These are phyloP conservation scores for Tephrocybe sp. DNA, from an alignment of 768 basidiomycete species.

Conservation along the genomic window DNA sequence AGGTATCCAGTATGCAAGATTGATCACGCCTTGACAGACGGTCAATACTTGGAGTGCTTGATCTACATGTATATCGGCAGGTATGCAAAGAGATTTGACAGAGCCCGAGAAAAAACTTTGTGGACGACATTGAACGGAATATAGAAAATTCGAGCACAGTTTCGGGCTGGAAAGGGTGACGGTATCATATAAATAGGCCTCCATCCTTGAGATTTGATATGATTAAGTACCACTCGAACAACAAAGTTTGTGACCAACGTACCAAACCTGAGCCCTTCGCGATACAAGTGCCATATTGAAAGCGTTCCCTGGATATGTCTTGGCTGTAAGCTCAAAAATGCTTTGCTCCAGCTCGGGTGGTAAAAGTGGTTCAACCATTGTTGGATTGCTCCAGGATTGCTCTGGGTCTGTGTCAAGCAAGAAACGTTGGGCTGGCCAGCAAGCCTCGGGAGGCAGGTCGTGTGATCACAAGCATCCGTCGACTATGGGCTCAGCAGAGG, in stretches of 20 bases:
- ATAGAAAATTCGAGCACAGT: conserved; percentile 19
- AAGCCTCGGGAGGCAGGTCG: neutral
- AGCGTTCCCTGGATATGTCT: conserved; percentile 14
- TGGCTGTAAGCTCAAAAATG: conserved; percentile 25
- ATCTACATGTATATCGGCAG: conserved; percentile 18
- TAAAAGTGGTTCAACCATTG: conserved; percentile 12
- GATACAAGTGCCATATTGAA: conserved; percentile 19
- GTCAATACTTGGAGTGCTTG: conserved; percentile 18
- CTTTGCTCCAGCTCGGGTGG: conserved; percentile 24
- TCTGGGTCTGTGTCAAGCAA: neutral
- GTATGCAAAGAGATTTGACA: conserved; percentile 27
- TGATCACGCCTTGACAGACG: conserved; percentile 23
- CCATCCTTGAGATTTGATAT: conserved; percentile 18
- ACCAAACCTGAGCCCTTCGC: conserved; percentile 23
- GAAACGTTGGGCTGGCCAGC: neutral
- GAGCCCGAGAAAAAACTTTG: conserved; percentile 19
- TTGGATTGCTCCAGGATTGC: too few species aligned
- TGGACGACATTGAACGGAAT: conserved; percentile 16
- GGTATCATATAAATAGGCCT: conserved; percentile 22
- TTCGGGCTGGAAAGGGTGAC: conserved; percentile 18
- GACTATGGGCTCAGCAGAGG: too few species aligned
- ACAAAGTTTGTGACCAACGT: neutral
- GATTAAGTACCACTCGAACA: neutral
- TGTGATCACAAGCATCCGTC: neutral
- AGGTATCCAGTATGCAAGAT: conserved; percentile 23